Base-by-base conservation (phyloP, 768 basidiomycete genomes). In the Amanita muscaria region DNA sequence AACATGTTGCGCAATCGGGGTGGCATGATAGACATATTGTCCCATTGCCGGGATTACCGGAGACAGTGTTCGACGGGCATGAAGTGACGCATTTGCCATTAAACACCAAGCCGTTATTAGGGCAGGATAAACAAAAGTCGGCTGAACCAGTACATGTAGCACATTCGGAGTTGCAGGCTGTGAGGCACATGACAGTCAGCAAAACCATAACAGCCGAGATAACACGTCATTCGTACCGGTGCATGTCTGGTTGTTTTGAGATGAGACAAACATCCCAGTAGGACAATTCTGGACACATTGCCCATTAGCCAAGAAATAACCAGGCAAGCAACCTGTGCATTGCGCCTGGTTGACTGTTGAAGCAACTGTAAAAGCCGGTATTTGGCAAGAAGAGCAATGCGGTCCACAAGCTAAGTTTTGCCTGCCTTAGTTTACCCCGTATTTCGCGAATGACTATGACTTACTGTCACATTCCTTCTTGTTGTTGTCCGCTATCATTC, bases 381-480 rank as follows among this genome's bases (percentile, higher is more conserved):
- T 87, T 44, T 70, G 65, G 64, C 90, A 93, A 2, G 77, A 68
- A 7, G 83, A 84, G 57, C 89, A 93, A 59, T 84, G 84, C 2
- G 83, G 68, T 6, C 88, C 88, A 58, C 91, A 91, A 44, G 75
- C 88, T 91, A 51, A 24, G 49, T n/a, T 24, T n/a, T 42, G 46
- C 32, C 46, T 22, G 18, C 42, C 44, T 40, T 51, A 23, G 42
- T 31, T 21, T 49, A 19, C 38, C 16, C 16, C 30, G 30, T 21
- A 12, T 21, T 35, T 24, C 29, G 1, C n/a, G 12, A 14, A 40
- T 16, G 14, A 36, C 27, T 10, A 21, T 42, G 30, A 71, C 83
- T 61, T 55, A 89, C 88, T 75, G 55, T 92, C 87, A 56, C 90
- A 93, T 53, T 80, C 77, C n/a, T 73, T 65, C 64, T 90, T 92